Conservation (phyloP, 257 asterid genomes). For the Nicotiana benthamiana region DNA sequence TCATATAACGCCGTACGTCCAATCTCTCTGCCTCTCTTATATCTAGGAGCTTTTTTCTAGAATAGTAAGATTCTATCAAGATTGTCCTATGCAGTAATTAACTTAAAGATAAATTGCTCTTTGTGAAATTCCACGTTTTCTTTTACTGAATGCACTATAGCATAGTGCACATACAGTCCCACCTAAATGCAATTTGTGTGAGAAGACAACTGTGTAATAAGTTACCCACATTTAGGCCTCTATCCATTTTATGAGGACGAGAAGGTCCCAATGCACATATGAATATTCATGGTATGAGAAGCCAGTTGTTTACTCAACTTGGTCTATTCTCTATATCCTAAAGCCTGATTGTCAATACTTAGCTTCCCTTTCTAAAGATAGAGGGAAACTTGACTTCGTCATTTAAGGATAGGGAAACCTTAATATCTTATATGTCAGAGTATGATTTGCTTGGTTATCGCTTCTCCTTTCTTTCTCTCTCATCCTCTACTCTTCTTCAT, state of each 20-base stretch:
- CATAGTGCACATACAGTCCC: too few relatives aligned
- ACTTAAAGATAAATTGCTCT: neutral
- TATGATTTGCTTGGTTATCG: neutral
- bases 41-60: neutral
- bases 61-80: neutral
- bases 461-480: neutral
- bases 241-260: neutral
- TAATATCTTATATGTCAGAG: neutral
- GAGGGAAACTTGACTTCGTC: neutral
- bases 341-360: neutral
- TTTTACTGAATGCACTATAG: neutral
- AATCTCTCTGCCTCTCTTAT: neutral
- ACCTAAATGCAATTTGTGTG: neutral
- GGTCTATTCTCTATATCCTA: constrained; percentile 2
- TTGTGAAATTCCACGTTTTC: neutral
- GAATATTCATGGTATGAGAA: neutral
- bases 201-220: neutral
- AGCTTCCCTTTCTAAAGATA: neutral
- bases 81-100: neutral
- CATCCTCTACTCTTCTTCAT: neutral
- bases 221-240: neutral
- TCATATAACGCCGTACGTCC: neutral
- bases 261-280: neutral
- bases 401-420: neutral
- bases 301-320: neutral